A percentile compares a stretch with the other conserved stretches of the same genome.
These are phyloP conservation scores for Jackrogersella multiformis DNA, from an alignment of 495 filamentous ascomycete genomes.

Conservation along the genomic window DNA sequence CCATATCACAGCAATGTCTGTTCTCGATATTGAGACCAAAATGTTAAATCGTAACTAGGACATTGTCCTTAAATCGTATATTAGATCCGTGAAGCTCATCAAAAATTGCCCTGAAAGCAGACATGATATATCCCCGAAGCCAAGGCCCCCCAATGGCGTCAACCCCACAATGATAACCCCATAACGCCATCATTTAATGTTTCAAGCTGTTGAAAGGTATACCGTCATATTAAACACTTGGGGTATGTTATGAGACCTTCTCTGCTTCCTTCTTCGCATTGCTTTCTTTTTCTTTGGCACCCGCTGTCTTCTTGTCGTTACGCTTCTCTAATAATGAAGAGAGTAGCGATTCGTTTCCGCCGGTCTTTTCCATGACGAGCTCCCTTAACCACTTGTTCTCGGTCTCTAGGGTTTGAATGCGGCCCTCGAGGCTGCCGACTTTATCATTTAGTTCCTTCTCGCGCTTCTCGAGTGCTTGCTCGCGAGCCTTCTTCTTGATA, in stretches of 20 bases:
- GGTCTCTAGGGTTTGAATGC: slow-evolving; percentile 86
- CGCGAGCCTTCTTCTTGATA: slow-evolving; percentile 99
- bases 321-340: slow-evolving; percentile 56
- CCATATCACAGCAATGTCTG: slow-evolving; percentile 3
- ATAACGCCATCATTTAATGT: slow-evolving; percentile 41
- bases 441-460: slow-evolving; percentile 93
- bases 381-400: slow-evolving; percentile 98
- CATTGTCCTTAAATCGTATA: slow-evolving; percentile 31
- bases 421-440: slow-evolving; percentile 77
- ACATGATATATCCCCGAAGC: slow-evolving; percentile 30
- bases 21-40: not conserved
- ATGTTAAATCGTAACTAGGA: slow-evolving; percentile 4
- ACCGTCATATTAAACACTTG: not conserved
- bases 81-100: slow-evolving; percentile 19
- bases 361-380: slow-evolving; percentile 91
- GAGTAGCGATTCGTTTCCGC: slow-evolving; percentile 60
- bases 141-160: slow-evolving; percentile 15
- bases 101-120: slow-evolving; percentile 22
- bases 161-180: slow-evolving; percentile 25
- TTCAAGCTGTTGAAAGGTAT: slow-evolving; percentile 11
- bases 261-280: slow-evolving; percentile 29
- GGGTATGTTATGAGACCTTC: slow-evolving; percentile 26
- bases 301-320: slow-evolving; percentile 34
- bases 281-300: slow-evolving; percentile 27
- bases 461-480: slow-evolving; percentile 88